A percentile compares a stretch with the other conserved stretches of the same genome.
These are phyloP conservation scores for Penicillium pulvis DNA, from an alignment of 495 filamentous ascomycete species.

Conservation along the genomic window DNA sequence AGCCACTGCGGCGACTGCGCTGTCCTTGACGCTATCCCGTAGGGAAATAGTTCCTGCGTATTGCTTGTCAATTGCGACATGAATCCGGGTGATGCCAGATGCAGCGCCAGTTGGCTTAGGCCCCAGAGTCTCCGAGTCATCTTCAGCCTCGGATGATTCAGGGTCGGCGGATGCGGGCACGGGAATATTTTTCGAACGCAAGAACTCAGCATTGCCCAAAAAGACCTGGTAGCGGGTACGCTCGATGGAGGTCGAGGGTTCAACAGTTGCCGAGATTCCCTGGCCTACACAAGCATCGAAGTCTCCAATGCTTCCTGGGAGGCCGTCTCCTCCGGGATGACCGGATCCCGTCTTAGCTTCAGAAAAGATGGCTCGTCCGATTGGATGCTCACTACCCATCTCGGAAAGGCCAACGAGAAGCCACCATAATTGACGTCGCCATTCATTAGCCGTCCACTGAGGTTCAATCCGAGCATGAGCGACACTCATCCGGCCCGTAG, in stretches of 20 bases:
- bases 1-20: constrained; percentile 75
- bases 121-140: constrained; percentile 22
- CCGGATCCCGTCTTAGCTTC: constrained; percentile 75
- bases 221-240: constrained; percentile 73
- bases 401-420: constrained; percentile 89
- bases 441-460: constrained; percentile 68
- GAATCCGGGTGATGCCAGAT: constrained; percentile 82
- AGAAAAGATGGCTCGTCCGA: constrained; percentile 79
- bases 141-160: constrained; percentile 28
- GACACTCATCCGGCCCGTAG: constrained; percentile 92
- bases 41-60: constrained; percentile 84
- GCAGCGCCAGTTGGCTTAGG: constrained; percentile 32
- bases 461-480: constrained; percentile 65
- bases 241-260: constrained; percentile 68
- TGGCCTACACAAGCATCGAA: constrained; percentile 84
- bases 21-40: constrained; percentile 83
- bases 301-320: constrained; percentile 81
- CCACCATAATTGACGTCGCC: constrained; percentile 85
- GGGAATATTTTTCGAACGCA: constrained; percentile 65
- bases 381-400: constrained; percentile 91
- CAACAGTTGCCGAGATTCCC: constrained; percentile 80
- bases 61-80: constrained; percentile 78
- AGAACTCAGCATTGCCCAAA: constrained; percentile 78
- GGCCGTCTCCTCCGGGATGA: constrained; percentile 66
- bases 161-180: constrained; percentile 66